Evolutionary conservation across 495 filamentous ascomycete species (phyloP), one percentile per base, ranked within the genome.

Genomic region (Aspergillus egyptiacus): DNA sequence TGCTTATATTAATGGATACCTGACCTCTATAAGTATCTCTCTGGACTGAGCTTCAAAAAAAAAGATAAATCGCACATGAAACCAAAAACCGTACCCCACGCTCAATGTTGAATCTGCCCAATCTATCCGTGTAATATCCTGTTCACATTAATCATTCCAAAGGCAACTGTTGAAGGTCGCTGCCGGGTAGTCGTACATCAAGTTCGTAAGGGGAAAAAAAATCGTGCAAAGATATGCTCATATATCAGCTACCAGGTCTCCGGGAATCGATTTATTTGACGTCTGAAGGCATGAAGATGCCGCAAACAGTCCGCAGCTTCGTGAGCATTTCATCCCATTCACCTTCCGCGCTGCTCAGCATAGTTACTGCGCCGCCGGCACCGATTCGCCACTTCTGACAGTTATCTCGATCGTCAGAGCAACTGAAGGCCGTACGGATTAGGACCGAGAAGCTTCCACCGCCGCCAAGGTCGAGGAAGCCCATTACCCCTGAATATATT

Each of bases 241-340:
- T n/a, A n/a, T n/a, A n/a, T n/a, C n/a, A n/a, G n/a, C n/a, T n/a
- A n/a, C n/a, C n/a, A n/a, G n/a, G n/a, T n/a, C n/a, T n/a, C n/a
- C n/a, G n/a, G n/a, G n/a, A n/a, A n/a, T n/a, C n/a, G n/a, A n/a
- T n/a, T n/a, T 39, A 53, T 18, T 46, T 57, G 45, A 23, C 28
- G 25, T 41, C 6, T 51, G 10, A 57, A 54, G 69, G 66, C 36
- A 48, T 55, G 45, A 74, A 74, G 25, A 73, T 62, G 20, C 79
- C 73, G 55, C 84, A 66, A 20, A 87, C 83, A 5, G 82, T 83
- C 42, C 72, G 72, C 35, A 93, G 63, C 69, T 96, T 97, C 24
- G 80, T 83, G 55, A 81, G 67, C 91, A 96, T 95, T 73, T 96
- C 93, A 42, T 93, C 85, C 74, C 82, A 85, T 74, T 97, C 91